Conservation (phyloP, 352 stramenopile genomes). For the Globisporangium spinosum region DNA sequence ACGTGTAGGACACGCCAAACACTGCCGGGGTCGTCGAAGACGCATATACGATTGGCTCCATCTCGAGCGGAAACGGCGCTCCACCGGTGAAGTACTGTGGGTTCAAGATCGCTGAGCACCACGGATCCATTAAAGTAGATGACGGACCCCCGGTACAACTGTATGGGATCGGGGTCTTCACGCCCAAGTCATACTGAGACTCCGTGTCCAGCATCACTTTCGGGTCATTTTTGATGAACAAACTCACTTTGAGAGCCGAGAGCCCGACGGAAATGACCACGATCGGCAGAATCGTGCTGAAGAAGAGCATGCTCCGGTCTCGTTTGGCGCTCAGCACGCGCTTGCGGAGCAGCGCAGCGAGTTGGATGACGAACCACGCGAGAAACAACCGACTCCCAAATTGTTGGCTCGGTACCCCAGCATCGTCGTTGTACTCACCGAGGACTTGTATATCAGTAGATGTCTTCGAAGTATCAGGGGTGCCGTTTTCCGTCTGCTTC, state of each 20-base stretch:
- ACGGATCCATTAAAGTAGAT: conserved; percentile 9
- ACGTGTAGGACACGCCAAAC: conserved; percentile 53
- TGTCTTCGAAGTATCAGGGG: neutral
- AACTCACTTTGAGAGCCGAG: conserved; percentile 47
- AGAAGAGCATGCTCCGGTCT: conserved; percentile 69
- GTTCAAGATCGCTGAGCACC: conserved; percentile 24
- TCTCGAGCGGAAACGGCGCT: conserved; percentile 24
- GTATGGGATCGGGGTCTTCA: conserved; percentile 41
- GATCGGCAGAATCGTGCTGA: conserved; percentile 66
- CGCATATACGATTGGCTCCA: conserved; percentile 39
- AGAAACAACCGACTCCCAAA: neutral
- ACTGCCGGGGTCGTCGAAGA: conserved; percentile 30
- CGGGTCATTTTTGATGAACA: conserved; percentile 47
- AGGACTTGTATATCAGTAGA: neutral
- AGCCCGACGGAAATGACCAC: conserved; percentile 66
- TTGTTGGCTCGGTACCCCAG: neutral
- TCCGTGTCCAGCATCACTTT: conserved; percentile 33
- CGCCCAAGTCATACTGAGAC: conserved; percentile 30
- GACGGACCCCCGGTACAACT: conserved; percentile 27
- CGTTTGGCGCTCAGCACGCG: conserved; percentile 46
- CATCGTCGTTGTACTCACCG: neutral
- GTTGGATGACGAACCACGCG: conserved; percentile 35
- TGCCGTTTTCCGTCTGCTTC: neutral
- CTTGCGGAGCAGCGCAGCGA: conserved; percentile 60
- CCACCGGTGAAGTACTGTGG: conserved; percentile 27